These are phyloP conservation scores for Psilocybe mexicana DNA, from an alignment of 1,284 basidiomycete genomes.

Conservation along the genomic window DNA sequence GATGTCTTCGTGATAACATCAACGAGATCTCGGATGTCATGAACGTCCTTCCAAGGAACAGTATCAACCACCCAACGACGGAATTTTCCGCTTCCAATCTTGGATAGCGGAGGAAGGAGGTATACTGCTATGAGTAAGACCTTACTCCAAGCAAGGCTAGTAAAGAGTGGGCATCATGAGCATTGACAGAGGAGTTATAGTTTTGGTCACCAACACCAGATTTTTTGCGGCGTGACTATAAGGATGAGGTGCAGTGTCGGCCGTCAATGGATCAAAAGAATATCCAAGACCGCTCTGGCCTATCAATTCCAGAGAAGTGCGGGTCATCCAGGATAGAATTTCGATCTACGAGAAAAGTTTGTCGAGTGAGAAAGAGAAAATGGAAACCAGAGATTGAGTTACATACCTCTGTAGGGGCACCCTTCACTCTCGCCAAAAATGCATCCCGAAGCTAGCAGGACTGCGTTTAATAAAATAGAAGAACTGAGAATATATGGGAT, in stretches of 20 bases:
- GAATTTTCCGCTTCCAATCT: slow-evolving; percentile 17
- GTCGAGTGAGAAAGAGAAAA: too few relatives aligned
- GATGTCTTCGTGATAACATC: slow-evolving; percentile 36
- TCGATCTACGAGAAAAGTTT: slow-evolving; percentile 27
- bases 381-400: not conserved
- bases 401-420: slow-evolving; percentile 21
- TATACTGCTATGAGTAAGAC: slow-evolving; percentile 13
- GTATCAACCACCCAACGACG: slow-evolving; percentile 16
- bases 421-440: slow-evolving; percentile 13
- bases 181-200: not conserved
- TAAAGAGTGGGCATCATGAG: not conserved
- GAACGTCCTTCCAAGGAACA: slow-evolving; percentile 18
- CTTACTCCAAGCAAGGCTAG: slow-evolving; percentile 16
- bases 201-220: slow-evolving; percentile 21
- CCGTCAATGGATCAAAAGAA: slow-evolving; percentile 36
- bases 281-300: slow-evolving; percentile 40
- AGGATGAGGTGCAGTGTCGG: slow-evolving; percentile 26
- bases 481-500: not conserved
- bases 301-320: slow-evolving; percentile 39
- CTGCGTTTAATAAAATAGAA: not conserved
- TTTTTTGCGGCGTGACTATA: slow-evolving; percentile 31
- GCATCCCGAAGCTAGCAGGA: slow-evolving; percentile 16
- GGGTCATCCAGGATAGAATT: slow-evolving; percentile 36
- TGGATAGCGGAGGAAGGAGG: slow-evolving; percentile 12
- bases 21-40: slow-evolving; percentile 18